phyloP scores from a whole-genome alignment of 306 rosid genomes.

The apple (Malus domestica) region ASM211411v1 NC_041800.1:2241001-2241500 shows the following conservation, averaged over 20 bases:
- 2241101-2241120: background rate
- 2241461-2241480: conserved; percentile 26
- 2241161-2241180: too few species aligned
- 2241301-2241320: conserved; percentile 38
- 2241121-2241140: background rate
- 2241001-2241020: background rate
- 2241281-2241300: conserved; percentile 40
- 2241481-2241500: conserved; percentile 31
- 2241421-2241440: conserved; percentile 33
- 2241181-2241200: too few species aligned
- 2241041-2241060: too few species aligned
- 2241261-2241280: conserved; percentile 38
- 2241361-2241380: conserved; percentile 39
- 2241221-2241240: background rate
- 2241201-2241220: background rate
- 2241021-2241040: background rate
- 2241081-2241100: background rate
- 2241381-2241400: conserved; percentile 30
- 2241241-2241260: conserved; percentile 26
- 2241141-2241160: too few species aligned
- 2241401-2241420: conserved; percentile 27
- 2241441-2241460: conserved; percentile 34
- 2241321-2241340: conserved; percentile 38
- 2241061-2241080: too few species aligned
- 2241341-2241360: conserved; percentile 48